phyloP scores from a whole-genome alignment of 1,284 basidiomycete genomes.

The Waitea zeae region DNA sequence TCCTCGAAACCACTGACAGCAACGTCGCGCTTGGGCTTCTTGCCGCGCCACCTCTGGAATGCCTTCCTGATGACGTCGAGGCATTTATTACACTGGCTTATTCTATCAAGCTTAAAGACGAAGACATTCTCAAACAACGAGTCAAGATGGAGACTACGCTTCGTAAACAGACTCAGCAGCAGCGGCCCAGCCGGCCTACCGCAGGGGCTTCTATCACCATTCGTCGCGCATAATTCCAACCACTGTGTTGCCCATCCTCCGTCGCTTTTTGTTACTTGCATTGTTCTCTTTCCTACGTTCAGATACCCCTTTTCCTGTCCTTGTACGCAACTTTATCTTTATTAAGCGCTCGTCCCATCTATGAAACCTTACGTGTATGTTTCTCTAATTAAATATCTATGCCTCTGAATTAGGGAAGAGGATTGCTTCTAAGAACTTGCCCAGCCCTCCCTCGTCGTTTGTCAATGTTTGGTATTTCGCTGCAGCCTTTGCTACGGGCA shows the following conservation, averaged over 20 bases:
- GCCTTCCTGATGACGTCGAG: constrained; percentile 40
- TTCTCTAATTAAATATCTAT: too few species aligned
- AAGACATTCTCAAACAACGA: constrained; percentile 62
- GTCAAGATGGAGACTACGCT: constrained; percentile 52
- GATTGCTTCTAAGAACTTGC: neutral
- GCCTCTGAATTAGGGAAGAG: too few species aligned
- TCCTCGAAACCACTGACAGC: constrained; percentile 33
- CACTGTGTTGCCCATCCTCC: too few species aligned
- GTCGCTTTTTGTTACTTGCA: too few species aligned
- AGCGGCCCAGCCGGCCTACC: too few species aligned
- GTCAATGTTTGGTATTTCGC: neutral
- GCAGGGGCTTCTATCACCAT: too few species aligned
- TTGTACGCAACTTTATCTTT: too few species aligned
- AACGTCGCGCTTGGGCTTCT: constrained; percentile 32
- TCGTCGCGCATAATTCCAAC: too few species aligned
- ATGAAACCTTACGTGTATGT: too few species aligned
- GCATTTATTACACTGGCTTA: constrained; percentile 44
- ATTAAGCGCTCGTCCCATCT: too few species aligned
- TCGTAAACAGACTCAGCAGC: constrained; percentile 41
- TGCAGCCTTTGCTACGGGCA: neutral
- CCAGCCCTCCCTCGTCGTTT: neutral
- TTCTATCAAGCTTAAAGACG: constrained; percentile 64
- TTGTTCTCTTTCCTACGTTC: too few species aligned
- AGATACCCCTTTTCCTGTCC: too few species aligned
- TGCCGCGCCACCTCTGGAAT: constrained; percentile 29